Evolutionary conservation across 805 yeast genomes (phyloP).

Genomic region (Saccharomyces mikatae): DNA sequence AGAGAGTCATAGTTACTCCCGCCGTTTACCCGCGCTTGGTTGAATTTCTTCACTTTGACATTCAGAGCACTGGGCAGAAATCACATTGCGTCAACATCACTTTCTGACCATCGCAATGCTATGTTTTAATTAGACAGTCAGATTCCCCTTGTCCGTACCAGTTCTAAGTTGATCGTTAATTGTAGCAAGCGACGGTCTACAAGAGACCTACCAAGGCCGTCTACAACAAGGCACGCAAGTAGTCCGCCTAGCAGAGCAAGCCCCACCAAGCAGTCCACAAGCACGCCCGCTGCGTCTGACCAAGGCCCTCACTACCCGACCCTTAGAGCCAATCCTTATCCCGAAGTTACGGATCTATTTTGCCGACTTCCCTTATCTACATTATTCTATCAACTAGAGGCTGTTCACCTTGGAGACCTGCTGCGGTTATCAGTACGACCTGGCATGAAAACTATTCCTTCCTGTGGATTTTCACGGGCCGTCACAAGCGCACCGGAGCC

Average conservation of each 20-base stretch:
- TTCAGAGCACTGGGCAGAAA: slow-evolving; percentile 36
- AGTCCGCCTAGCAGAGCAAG: slow-evolving; percentile 23
- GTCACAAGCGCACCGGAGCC: slow-evolving; percentile 37
- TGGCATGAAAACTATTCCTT: slow-evolving; percentile 35
- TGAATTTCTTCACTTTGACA: slow-evolving; percentile 38
- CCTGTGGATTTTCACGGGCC: slow-evolving; percentile 37
- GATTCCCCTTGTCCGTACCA: slow-evolving; percentile 34
- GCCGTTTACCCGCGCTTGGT: slow-evolving; percentile 42
- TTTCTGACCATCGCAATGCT: slow-evolving; percentile 40
- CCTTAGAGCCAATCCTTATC: slow-evolving; percentile 39
- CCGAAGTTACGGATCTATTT: slow-evolving; percentile 38
- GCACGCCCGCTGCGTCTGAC: slow-evolving; percentile 30
- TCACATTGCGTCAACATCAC: slow-evolving; percentile 40
- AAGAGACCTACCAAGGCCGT: slow-evolving; percentile 25
- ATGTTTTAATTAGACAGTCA: slow-evolving; percentile 40
- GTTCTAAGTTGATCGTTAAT: slow-evolving; percentile 26
- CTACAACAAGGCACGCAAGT: slow-evolving; percentile 23
- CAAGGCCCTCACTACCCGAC: slow-evolving; percentile 35
- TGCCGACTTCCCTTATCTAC: slow-evolving; percentile 40
- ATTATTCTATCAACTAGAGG: slow-evolving; percentile 39
- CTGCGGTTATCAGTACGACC: slow-evolving; percentile 40
- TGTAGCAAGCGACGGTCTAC: slow-evolving; percentile 26
- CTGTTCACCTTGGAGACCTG: slow-evolving; percentile 41
- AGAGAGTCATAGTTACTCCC: slow-evolving; percentile 41
- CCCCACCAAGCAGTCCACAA: slow-evolving; percentile 22